Base-by-base conservation (phyloP, 163 green algal genomes). In the Coccomyxa subellipsoidea region DNA sequence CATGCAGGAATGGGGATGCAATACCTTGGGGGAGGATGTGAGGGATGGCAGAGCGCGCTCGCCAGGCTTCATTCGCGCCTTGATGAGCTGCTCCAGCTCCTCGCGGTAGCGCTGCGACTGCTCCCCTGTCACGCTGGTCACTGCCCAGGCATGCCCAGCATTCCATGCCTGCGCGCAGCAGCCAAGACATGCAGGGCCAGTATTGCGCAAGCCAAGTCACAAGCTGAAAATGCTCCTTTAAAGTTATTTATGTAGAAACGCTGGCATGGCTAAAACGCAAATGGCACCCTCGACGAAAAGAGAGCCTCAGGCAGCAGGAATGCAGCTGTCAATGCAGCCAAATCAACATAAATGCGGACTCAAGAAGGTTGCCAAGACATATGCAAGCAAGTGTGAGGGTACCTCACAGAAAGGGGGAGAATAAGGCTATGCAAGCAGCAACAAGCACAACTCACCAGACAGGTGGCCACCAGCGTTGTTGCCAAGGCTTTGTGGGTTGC, bases 21-120 rank as follows among this genome's bases (percentile, higher is more conserved):
- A n/a, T n/a, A n/a, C n/a, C n/a, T n/a, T n/a, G 27, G 86, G 86
- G 7, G 86, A 86, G n/a, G 86, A 76, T 27, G 54, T 82, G 15
- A 90, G 81, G 10, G 75, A 38, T 2, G 84, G 86, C 69, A 90
- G 72, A 15, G 69, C 81, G 47, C 73, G 73, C 73, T 79, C 31
- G 7, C 70, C 70, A 31, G 38, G 73, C 25, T 29, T 25, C 36
- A 59, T 54, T 36, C 73, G 73, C 23, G 73, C 35, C 73, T 79
- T 34, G 4, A 79, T 59, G 10, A 79, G 73, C 37, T 34, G 36
- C 36, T 79, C 73, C 73, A 79, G 73, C 38, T 79, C 73, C 37
- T 79, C 36, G 15, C 37, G 0, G 2, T 79, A 77, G 10, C n/a
- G 27, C 66, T 73, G 66, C 18, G 66, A 73, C 66, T 73, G 66